Conservation (phyloP, 371 early-diverging fungal genomes). For the Mucor irregularis region DNA sequence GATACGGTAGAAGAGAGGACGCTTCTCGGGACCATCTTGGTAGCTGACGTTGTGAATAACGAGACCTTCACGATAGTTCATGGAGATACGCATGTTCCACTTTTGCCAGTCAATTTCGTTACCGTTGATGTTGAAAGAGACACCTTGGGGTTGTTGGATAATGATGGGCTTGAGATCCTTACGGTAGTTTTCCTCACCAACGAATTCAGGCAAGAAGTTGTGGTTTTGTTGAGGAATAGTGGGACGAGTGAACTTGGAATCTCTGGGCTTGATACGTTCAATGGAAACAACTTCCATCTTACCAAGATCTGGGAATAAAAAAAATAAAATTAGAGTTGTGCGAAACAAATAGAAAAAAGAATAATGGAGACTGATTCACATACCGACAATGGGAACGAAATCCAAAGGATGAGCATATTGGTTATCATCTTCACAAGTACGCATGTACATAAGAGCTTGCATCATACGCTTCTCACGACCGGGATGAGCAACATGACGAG, state of each 20-base stretch:
- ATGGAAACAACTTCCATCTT: constrained; percentile 48
- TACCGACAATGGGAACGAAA: constrained; percentile 55
- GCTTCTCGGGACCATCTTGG: constrained; percentile 45
- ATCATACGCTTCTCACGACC: constrained; percentile 47
- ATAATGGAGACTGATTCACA: constrained; percentile 2
- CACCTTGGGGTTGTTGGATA: constrained; percentile 56
- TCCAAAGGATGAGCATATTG: constrained; percentile 58
- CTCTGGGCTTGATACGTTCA: constrained; percentile 47
- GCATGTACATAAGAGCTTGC: constrained; percentile 58
- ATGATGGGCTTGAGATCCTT: constrained; percentile 57
- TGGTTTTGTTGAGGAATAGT: constrained; percentile 45
- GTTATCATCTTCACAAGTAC: constrained; percentile 54
- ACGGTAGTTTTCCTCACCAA: constrained; percentile 47
- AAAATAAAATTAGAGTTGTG: neutral
- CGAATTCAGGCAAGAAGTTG: constrained; percentile 54
- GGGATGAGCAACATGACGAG: constrained; percentile 43
- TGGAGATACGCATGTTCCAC: constrained; percentile 57
- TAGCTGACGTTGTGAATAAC: constrained; percentile 56
- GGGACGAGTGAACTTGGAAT: constrained; percentile 50
- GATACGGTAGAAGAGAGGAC: constrained; percentile 52
- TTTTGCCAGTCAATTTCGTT: constrained; percentile 60
- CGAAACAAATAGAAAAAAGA: neutral
- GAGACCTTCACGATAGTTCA: constrained; percentile 60
- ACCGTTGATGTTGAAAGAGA: constrained; percentile 52
- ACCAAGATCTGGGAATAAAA: constrained; percentile 31